Evolutionary conservation across 75 land plant genomes (phyloP).

Genomic region (Cryptomeria japonica): DNA sequence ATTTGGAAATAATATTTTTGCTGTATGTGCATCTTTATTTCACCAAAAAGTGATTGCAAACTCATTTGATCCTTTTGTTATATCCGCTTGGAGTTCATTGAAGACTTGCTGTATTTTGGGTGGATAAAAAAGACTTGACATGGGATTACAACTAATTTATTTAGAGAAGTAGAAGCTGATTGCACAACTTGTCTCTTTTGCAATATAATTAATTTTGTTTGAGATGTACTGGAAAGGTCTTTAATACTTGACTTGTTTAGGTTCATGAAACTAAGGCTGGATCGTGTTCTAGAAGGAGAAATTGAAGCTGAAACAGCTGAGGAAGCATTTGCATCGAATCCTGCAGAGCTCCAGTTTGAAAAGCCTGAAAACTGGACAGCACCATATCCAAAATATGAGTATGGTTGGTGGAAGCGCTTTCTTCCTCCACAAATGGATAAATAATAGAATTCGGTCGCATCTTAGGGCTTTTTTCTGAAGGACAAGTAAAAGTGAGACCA

Average conservation of each 20-base stretch:
- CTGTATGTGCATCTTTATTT: background rate
- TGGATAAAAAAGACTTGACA: background rate
- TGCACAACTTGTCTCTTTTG: background rate
- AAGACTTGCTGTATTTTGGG: background rate
- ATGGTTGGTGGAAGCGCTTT: constrained; percentile 75
- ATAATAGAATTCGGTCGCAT: too few relatives aligned
- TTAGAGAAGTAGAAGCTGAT: background rate
- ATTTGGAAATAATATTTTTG: background rate
- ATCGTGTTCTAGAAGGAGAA: constrained; percentile 72
- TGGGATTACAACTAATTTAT: background rate
- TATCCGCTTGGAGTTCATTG: background rate
- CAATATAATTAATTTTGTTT: background rate
- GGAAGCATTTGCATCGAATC: constrained; percentile 67
- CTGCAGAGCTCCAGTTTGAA: constrained; percentile 49
- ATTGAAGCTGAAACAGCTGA: constrained; percentile 63
- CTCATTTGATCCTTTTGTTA: background rate
- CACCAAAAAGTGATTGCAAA: background rate
- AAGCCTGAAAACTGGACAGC: constrained; percentile 75
- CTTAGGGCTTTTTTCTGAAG: background rate
- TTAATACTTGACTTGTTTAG: constrained; percentile 31
- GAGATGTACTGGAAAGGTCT: background rate
- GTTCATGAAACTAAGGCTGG: constrained; percentile 93
- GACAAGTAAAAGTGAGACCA: background rate
- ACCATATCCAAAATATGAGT: constrained; percentile 73
- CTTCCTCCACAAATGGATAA: constrained; percentile 33